A percentile compares a stretch with the other conserved stretches of the same genome.
phyloP scores from a whole-genome alignment of 2,329 filamentous ascomycete genomes.

The Chaetomium sp. region DNA sequence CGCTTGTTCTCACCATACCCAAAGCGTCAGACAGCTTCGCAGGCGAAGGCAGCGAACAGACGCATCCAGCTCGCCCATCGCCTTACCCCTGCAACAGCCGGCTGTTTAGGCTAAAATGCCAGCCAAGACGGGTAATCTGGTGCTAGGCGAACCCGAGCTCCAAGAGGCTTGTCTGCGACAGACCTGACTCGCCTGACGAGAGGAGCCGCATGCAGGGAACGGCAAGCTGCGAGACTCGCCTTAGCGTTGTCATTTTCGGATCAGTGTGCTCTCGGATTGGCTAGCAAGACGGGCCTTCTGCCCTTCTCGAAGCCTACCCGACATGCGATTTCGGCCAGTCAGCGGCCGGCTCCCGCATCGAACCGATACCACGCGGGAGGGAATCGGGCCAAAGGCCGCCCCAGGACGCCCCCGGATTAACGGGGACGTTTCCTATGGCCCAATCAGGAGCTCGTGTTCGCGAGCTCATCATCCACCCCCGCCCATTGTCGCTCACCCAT shows the following conservation, averaged over 20 bases:
- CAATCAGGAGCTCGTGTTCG: slow-evolving; percentile 9
- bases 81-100: slow-evolving; percentile 6
- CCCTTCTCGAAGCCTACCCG: slow-evolving; percentile 13
- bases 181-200: neutral
- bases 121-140: slow-evolving; percentile 18
- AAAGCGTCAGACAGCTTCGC: neutral
- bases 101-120: slow-evolving; percentile 13
- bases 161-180: neutral
- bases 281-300: slow-evolving; percentile 9
- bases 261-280: slow-evolving; percentile 3
- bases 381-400: neutral
- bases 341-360: neutral
- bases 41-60: neutral
- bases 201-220: slow-evolving; percentile 12
- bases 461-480: neutral
- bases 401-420: slow-evolving; percentile 10
- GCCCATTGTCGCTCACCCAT: neutral
- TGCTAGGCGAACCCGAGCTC: slow-evolving; percentile 9
- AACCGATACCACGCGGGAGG: slow-evolving; percentile 1
- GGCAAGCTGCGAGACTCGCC: neutral
- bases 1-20: too few species aligned
- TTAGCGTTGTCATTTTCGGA: neutral
- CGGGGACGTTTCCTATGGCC: slow-evolving; percentile 17
- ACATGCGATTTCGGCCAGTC: neutral
- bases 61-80: neutral